These are phyloP conservation scores for Fraxinus anomala DNA, from an alignment of 257 asterid genomes.

Conservation along the genomic window DNA sequence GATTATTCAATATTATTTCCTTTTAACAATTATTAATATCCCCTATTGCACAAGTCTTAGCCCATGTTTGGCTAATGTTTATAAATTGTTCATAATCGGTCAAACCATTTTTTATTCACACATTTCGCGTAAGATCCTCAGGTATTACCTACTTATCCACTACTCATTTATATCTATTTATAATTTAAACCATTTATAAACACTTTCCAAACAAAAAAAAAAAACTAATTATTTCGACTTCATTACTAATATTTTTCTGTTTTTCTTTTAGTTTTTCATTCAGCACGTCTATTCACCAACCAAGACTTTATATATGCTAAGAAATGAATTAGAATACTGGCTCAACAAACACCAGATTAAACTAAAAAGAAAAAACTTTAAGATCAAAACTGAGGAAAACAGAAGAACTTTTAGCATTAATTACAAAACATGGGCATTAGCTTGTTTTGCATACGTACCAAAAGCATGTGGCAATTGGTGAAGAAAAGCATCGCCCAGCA, in stretches of 20 bases:
- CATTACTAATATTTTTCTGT: neutral
- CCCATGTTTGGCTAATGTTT: too few relatives aligned
- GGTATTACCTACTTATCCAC: too few relatives aligned
- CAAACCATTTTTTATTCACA: too few relatives aligned
- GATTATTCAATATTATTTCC: neutral
- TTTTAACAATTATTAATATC: neutral
- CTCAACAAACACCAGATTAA: neutral
- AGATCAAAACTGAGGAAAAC: neutral
- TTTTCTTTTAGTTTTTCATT: neutral
- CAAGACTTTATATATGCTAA: neutral
- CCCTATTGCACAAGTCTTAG: neutral
- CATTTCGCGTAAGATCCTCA: too few relatives aligned
- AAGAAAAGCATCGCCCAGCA: slow-evolving; percentile 99
- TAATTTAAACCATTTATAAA: too few relatives aligned
- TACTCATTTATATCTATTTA: too few relatives aligned
- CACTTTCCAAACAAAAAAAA: too few relatives aligned
- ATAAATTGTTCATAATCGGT: too few relatives aligned
- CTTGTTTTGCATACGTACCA: slow-evolving; percentile 50
- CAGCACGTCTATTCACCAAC: neutral
- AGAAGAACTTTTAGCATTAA: slow-evolving; percentile 14
- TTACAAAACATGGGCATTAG: slow-evolving; percentile 11
- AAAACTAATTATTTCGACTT: neutral
- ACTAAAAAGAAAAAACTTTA: neutral
- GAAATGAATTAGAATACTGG: neutral
- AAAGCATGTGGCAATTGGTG: slow-evolving; percentile 99